phyloP scores from a whole-genome alignment of 2,329 filamentous ascomycete genomes.

The Apiospora malaysiana region DNA sequence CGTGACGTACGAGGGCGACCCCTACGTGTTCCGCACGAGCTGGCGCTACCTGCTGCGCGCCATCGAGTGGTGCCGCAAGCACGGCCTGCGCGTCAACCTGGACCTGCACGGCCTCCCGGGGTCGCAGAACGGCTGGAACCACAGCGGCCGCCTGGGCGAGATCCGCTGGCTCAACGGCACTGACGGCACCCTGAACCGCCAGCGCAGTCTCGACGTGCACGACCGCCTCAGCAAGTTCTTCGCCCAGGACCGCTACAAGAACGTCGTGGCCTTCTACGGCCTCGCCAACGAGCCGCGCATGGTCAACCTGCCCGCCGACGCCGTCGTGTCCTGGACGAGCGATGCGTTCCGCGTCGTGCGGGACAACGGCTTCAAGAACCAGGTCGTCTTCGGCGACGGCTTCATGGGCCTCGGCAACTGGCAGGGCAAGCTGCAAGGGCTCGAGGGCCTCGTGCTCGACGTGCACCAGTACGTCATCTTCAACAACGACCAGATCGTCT shows the following conservation, averaged over 20 bases:
- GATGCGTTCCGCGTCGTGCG: slow-evolving; percentile 76
- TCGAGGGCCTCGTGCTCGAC: slow-evolving; percentile 82
- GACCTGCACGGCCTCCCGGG: slow-evolving; percentile 92
- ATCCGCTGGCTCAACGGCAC: slow-evolving; percentile 94
- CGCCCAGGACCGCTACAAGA: slow-evolving; percentile 88
- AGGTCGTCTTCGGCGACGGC: slow-evolving; percentile 89
- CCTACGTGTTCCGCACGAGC: slow-evolving; percentile 83
- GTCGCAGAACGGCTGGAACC: slow-evolving; percentile 97
- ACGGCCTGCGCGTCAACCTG: slow-evolving; percentile 90
- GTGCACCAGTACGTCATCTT: slow-evolving; percentile 99
- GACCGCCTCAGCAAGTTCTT: slow-evolving; percentile 90
- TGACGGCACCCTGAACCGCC: slow-evolving; percentile 76
- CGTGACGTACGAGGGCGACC: slow-evolving; percentile 81
- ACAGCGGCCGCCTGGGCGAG: slow-evolving; percentile 80
- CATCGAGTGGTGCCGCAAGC: slow-evolving; percentile 92
- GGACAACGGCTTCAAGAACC: slow-evolving; percentile 73
- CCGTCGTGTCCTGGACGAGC: slow-evolving; percentile 81
- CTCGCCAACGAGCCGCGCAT: slow-evolving; percentile 94
- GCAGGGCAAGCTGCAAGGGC: slow-evolving; percentile 79
- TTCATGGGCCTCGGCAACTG: slow-evolving; percentile 92
- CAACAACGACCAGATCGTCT: slow-evolving; percentile 84
- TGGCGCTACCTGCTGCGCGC: slow-evolving; percentile 93
- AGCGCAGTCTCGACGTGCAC: slow-evolving; percentile 87
- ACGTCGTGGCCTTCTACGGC: slow-evolving; percentile 91
- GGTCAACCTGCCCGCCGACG: slow-evolving; percentile 68